phyloP scores from a whole-genome alignment of 495 filamentous ascomycete genomes.

The Podospora comata region DNA sequence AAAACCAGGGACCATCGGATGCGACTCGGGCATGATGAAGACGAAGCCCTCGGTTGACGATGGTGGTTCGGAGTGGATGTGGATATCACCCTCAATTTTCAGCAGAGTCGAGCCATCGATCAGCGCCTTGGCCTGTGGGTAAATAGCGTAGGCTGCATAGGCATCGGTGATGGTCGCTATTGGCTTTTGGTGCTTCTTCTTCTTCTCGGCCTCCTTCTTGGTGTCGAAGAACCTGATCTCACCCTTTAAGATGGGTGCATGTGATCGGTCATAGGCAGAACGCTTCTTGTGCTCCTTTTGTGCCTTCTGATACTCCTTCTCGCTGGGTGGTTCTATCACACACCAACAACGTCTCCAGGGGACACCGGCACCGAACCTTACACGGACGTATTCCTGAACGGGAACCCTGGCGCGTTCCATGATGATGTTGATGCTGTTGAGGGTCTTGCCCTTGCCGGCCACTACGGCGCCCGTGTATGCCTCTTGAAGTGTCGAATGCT shows the following conservation, averaged over 20 bases:
- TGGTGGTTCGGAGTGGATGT: conserved; percentile 70
- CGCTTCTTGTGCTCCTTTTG: conserved; percentile 83
- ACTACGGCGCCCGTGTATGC: conserved; percentile 95
- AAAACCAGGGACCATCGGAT: conserved; percentile 86
- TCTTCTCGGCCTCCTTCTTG: conserved; percentile 66
- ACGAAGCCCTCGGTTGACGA: conserved; percentile 85
- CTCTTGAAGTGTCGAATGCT: conserved; percentile 89
- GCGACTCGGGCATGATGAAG: conserved; percentile 95
- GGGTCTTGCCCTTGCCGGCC: conserved; percentile 82
- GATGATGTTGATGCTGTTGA: conserved; percentile 85
- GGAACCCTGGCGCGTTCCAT: conserved; percentile 73
- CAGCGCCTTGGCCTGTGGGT: conserved; percentile 86
- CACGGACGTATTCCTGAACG: conserved; percentile 90
- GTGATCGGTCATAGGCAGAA: conserved; percentile 72
- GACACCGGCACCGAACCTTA: conserved; percentile 92
- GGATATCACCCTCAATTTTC: conserved; percentile 90
- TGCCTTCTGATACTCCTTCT: conserved; percentile 82
- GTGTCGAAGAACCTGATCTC: conserved; percentile 93
- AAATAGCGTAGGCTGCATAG: conserved; percentile 91
- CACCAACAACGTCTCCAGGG: conserved; percentile 97
- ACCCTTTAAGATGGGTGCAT: conserved; percentile 66
- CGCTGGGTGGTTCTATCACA: conserved; percentile 85
- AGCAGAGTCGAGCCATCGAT: conserved; percentile 93
- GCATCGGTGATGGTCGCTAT: conserved; percentile 89
- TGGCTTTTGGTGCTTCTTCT: conserved; percentile 76